Conservation (phyloP, 2,329 filamentous ascomycete genomes). For the Penicillium sp. region DNA sequence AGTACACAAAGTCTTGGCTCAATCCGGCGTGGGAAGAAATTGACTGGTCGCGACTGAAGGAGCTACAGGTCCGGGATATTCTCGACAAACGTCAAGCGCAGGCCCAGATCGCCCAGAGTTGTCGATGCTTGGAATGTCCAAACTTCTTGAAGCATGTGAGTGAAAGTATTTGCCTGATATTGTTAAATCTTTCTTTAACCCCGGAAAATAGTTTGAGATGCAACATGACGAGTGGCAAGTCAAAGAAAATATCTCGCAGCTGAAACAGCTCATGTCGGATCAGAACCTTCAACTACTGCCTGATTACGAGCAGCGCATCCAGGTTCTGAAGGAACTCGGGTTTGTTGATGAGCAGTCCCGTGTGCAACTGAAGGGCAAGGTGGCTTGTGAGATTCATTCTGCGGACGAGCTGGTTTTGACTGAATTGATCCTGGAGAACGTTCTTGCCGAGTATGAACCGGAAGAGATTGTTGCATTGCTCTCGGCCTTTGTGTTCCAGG, state of each 20-base stretch:
- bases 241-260: slow-evolving; percentile 81
- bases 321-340: slow-evolving; percentile 81
- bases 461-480: slow-evolving; percentile 93
- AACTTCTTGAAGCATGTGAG: slow-evolving; percentile 82
- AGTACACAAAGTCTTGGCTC: slow-evolving; percentile 68
- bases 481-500: slow-evolving; percentile 94
- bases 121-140: slow-evolving; percentile 63
- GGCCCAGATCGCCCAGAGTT: slow-evolving; percentile 57
- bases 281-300: slow-evolving; percentile 93
- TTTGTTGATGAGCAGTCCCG: slow-evolving; percentile 84
- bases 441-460: slow-evolving; percentile 88
- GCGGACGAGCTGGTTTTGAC: slow-evolving; percentile 94
- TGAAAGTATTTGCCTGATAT: slow-evolving; percentile 17
- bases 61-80: slow-evolving; percentile 72
- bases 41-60: slow-evolving; percentile 75
- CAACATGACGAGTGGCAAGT: slow-evolving; percentile 95
- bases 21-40: slow-evolving; percentile 74
- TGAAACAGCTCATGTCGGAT: slow-evolving; percentile 86
- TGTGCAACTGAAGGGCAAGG: slow-evolving; percentile 95
- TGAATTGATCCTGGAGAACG: slow-evolving; percentile 92
- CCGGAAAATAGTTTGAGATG: slow-evolving; percentile 68
- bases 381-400: slow-evolving; percentile 96
- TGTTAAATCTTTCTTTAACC: slow-evolving; percentile 1
- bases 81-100: slow-evolving; percentile 64
- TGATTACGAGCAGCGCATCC: slow-evolving; percentile 92